Evolutionary conservation across 176 grass and related monocot genomes (phyloP), one percentile per base, ranked within the genome.

Genomic region (Hsuehochloa calcarea): DNA sequence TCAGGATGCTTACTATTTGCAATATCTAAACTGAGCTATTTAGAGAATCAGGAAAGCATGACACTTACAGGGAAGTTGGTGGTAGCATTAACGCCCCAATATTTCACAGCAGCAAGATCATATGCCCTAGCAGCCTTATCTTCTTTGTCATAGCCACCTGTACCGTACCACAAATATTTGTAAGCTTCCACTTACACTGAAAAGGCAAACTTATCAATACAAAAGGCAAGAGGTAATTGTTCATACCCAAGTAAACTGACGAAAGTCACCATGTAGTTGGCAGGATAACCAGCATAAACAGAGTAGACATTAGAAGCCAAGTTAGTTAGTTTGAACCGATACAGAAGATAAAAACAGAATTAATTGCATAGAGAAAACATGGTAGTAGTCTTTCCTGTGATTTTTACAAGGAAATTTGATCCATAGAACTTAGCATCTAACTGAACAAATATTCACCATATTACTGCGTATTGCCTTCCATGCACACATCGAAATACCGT

Each of bases 101-200:
- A 98, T 82, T 95, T 98, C 41, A 98, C 77, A 90, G 91, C 93
- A 6, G 91, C 93, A 59, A 98, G 60, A 86, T 98, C 96, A 82
- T 98, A 98, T 23, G 96, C 96, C 68, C 91, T 93, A 47, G 93
- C 96, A 51, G 96, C 96, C 29, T 89, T 92, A 61, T 98, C 93
- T 89, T 98, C 96, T 75, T 89, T 92, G 49, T 98, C 96, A 68
- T 95, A 98, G 38, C 96, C 96, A 90, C 96, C 95, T 98, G 77
- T 10, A 64, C 47, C 46, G 12, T 73, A 74, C 27, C 69, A 83
- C 74, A 87, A 10, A 81, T 2, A 10, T 27, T 61, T 79, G 68
- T 17, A 68, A 83, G 22, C 74, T 75, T 67, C 12, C 49, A 43
- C 47, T 34, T 68, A 56, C 17, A 17, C n/a, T 72, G 29, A 82